Conservation (phyloP, 768 basidiomycete species). For the Pisolithus tinctorius region DNA sequence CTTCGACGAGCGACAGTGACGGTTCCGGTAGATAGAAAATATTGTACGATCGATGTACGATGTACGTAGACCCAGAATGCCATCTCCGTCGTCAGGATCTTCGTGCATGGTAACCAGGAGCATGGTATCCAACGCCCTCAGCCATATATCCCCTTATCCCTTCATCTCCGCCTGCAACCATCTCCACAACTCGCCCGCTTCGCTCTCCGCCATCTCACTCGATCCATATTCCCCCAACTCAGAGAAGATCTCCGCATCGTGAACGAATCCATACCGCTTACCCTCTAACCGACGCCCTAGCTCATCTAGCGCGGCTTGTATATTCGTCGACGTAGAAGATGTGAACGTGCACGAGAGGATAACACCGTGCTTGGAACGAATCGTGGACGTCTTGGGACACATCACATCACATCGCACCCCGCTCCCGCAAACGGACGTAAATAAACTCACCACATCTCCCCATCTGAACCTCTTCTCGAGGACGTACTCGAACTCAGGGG, state of each 20-base stretch:
- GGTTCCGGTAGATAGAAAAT: too few relatives aligned
- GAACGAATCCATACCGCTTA: slow-evolving; percentile 34
- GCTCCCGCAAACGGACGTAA: slow-evolving; percentile 6
- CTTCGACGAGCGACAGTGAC: neutral
- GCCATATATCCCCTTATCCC: slow-evolving; percentile 3
- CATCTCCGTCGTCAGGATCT: too few relatives aligned
- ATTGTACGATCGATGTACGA: too few relatives aligned
- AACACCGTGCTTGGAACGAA: neutral
- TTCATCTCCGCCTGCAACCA: slow-evolving; percentile 19
- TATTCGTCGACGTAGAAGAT: neutral
- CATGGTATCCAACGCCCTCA: neutral
- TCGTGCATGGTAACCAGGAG: neutral
- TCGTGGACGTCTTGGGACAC: neutral
- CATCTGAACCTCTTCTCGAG: slow-evolving; percentile 39
- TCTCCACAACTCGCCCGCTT: slow-evolving; percentile 19
- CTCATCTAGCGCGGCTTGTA: slow-evolving; percentile 10
- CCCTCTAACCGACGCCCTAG: slow-evolving; percentile 26
- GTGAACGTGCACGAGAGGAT: slow-evolving; percentile 1
- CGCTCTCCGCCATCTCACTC: slow-evolving; percentile 2
- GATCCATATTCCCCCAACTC: neutral
- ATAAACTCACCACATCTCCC: slow-evolving; percentile 39
- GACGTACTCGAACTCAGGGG: slow-evolving; percentile 83
- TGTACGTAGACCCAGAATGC: too few relatives aligned
- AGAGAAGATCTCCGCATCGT: slow-evolving; percentile 13
- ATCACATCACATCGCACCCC: neutral